Evolutionary conservation across 768 basidiomycete species (phyloP), one percentile per base, ranked within the genome.

Genomic region (Coprinopsis marcescibilis): DNA sequence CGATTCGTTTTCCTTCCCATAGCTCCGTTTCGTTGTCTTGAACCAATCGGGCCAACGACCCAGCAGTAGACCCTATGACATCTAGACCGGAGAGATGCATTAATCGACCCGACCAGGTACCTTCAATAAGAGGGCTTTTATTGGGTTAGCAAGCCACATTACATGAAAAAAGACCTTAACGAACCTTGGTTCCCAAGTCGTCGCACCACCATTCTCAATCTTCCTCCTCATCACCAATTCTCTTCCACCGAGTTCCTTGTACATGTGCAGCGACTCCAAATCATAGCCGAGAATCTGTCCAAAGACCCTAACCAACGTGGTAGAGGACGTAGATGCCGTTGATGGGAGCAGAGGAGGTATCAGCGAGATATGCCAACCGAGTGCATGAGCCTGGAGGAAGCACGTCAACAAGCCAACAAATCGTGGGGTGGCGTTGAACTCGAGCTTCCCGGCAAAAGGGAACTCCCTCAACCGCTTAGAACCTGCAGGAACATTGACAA

Each of bases 221-320:
- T 66, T 71, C 27, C 81, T 61, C 20, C 81, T 65, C 81, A 85
- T 83, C 19, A 81, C 57, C 17, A 85, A 57, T 63, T 83, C 82
- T 14, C 82, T 61, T 6, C 82, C 82, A 6, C 82, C 80, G 5
- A 83, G 62, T 51, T 83, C 82, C 59, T 83, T 85, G 58, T 82
- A 85, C 67, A 83, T 66, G 49, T 83, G 80, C 8, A 82, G 58
- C 2, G 72, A 73, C 51, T 83, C 81, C 0, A 67, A 57, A 11
- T 79, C 76, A 56, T 83, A 85, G 1, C 81, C 82, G 0, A 85
- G 65, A 6, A 82, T 50, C 46, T 75, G 68, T 2, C 72, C 72
- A 51, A 85, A 82, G 1, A 72, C 66, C 46, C 60, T 65, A 15
- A 83, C 72, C 21, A 83, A 71, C 4, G 75, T 74, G 1, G 76